Evolutionary conservation across 345 rosid genomes (phyloP), one percentile per base, ranked within the genome.

Genomic region (Citrus unshiu): DNA sequence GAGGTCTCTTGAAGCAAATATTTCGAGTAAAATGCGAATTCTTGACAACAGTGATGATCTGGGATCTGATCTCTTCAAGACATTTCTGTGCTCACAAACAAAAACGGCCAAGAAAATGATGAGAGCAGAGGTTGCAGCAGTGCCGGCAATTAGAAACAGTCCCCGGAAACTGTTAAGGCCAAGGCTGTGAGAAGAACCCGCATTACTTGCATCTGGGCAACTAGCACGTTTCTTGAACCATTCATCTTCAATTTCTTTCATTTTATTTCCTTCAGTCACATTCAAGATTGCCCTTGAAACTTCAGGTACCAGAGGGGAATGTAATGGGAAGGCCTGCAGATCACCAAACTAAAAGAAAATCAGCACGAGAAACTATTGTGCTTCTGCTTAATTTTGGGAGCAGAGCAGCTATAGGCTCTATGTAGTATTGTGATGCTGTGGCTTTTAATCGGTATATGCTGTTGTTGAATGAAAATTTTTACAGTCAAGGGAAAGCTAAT

Each of bases 121-220:
- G 37, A 87, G 77, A 24, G 89, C 76, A 21, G 61, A n/a, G 2
- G 72, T 1, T 46, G 91, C 81, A 8, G 82, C 77, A 29, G 72
- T 61, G 54, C 83, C 84, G 16, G 87, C 85, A 39, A 81, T 61
- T 9, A 87, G 65, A 74, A 89, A 87, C 62, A 89, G 58, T 14
- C 88, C 70, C 87, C 88, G n/a, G 67, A 89, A 89, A 61, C 90
- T 89, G 25, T 83, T 78, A 10, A 85, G 43, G 3, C 79, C 86
- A 6, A 89, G 88, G 29, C 85, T 77, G 78, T 73, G 78, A 13
- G 83, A 78, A 67, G 89, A 73, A 85, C 63, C 62, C 0, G 56
- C 13, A 30, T 61, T 37, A 54, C 75, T 78, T 5, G 83, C 18
- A 9, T 83, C 82, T 1, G 71, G 72, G 74, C 89, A 87, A 27